These are phyloP conservation scores for Penicillium sp. DNA, from an alignment of 2,329 filamentous ascomycete genomes.

Conservation along the genomic window DNA sequence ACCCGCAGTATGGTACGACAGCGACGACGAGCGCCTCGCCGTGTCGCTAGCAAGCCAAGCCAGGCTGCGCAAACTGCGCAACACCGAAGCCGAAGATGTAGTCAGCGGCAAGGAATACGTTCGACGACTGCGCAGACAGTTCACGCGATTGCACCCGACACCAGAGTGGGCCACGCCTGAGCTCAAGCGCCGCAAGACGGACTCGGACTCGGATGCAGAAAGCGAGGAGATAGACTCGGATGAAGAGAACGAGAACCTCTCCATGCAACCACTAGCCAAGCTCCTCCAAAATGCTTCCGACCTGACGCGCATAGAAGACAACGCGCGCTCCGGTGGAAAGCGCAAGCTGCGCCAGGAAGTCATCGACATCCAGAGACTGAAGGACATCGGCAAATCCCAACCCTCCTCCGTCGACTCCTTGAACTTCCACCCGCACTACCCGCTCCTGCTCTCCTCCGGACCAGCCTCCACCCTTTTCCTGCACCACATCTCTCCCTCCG, in stretches of 20 bases:
- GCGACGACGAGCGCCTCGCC: slow-evolving; percentile 84
- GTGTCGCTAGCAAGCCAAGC: slow-evolving; percentile 76
- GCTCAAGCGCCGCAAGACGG: slow-evolving; percentile 44
- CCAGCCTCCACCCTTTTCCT: slow-evolving; percentile 81
- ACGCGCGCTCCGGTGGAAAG: slow-evolving; percentile 53
- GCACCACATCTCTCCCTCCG: slow-evolving; percentile 79
- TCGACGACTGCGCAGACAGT: slow-evolving; percentile 75
- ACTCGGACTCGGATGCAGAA: slow-evolving; percentile 26
- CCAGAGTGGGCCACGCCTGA: slow-evolving; percentile 60
- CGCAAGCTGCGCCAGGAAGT: slow-evolving; percentile 80
- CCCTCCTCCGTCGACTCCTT: slow-evolving; percentile 77
- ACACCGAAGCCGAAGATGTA: slow-evolving; percentile 78
- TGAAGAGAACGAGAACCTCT: slow-evolving; percentile 60
- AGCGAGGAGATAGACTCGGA: slow-evolving; percentile 53
- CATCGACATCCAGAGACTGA: slow-evolving; percentile 83
- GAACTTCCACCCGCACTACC: slow-evolving; percentile 83
- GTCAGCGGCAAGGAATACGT: slow-evolving; percentile 85
- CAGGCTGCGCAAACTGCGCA: slow-evolving; percentile 76
- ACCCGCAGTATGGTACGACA: slow-evolving; percentile 76
- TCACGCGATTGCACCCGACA: slow-evolving; percentile 57
- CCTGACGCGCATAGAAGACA: slow-evolving; percentile 55
- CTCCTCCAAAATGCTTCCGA: slow-evolving; percentile 73
- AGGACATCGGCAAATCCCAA: slow-evolving; percentile 78
- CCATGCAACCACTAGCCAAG: slow-evolving; percentile 72
- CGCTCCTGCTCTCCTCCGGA: slow-evolving; percentile 85